phyloP scores from a whole-genome alignment of 2,329 filamentous ascomycete genomes.

The Uncinocarpus reesii region DNA sequence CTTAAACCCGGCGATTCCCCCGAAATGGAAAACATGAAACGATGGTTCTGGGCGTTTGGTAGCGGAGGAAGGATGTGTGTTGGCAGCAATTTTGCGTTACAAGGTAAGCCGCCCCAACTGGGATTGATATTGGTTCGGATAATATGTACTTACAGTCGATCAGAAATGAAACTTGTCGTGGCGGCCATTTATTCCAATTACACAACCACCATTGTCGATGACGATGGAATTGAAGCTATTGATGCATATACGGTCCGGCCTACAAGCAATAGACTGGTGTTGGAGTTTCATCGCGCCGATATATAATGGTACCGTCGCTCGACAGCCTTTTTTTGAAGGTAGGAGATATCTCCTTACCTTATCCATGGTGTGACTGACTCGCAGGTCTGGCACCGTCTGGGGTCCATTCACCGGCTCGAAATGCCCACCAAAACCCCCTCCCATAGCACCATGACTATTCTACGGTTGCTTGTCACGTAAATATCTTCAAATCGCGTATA shows the following conservation, averaged over 20 bases:
- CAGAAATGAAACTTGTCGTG: conserved; percentile 63
- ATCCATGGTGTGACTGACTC: not conserved
- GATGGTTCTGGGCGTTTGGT: conserved; percentile 45
- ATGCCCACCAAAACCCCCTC: too few relatives aligned
- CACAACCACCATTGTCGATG: conserved; percentile 50
- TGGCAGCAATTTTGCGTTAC: conserved; percentile 40
- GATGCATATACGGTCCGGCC: conserved; percentile 57
- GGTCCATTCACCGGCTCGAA: too few relatives aligned
- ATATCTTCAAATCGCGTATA: too few relatives aligned
- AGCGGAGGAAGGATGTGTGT: conserved; percentile 43
- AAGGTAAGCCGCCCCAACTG: conserved; percentile 27
- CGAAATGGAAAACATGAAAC: conserved; percentile 35
- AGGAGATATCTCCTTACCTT: not conserved
- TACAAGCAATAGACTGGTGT: conserved; percentile 46
- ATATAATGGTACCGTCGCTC: not conserved
- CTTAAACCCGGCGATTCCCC: conserved; percentile 32
- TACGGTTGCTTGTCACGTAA: too few relatives aligned
- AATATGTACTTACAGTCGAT: conserved; percentile 6
- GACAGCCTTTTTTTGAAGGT: not conserved
- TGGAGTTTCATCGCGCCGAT: conserved; percentile 41
- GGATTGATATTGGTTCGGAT: not conserved
- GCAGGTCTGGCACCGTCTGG: not conserved
- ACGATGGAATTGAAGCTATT: conserved; percentile 53
- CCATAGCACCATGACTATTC: too few relatives aligned
- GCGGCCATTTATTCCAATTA: conserved; percentile 63